Evolutionary conservation across 768 basidiomycete species (phyloP), one percentile per base, ranked within the genome.

Genomic region (Tubosaeta sp.): DNA sequence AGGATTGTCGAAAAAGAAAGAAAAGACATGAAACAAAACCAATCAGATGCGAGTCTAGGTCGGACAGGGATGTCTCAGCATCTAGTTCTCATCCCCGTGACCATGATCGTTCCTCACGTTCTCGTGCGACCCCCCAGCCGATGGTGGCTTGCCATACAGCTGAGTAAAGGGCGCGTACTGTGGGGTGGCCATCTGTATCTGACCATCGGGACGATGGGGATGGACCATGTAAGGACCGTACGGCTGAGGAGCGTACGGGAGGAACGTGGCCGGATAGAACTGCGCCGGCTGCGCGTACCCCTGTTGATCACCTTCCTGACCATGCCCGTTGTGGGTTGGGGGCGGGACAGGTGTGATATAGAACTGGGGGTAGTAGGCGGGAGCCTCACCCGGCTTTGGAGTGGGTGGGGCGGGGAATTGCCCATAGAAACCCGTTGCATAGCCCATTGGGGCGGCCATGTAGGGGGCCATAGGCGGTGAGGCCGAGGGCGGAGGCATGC

Each of bases 361-460:
- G 59, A 75, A 67, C 59, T 65, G 75, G 44, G 78, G 77, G 61
- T 76, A 74, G 68, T 81, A 85, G 38, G 80, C 61, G 35, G 80
- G 72, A 22, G 71, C 69, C 57, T 78, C 72, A 46, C 77, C 76
- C 19, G 80, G 79, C 66, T 83, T 83, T 39, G 76, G 67, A 52
- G 75, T 64, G 34, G 71, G 69, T 52, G 74, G 65, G 35, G 74
- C 70, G 25, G 81, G 71, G 67, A 82, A 83, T 59, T 82, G 80
- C 59, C 75, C 72, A 54, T 80, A 83, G 57, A 79, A 79, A 39
- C 76, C 75, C 43, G 80, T 73, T 46, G 79, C 76, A 59, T 81
- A 82, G 46, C 76, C 73, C 34, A 82, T 67, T 14, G 74, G 73
- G 43, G 71, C 74, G 12, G 73, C 69, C 68, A 83, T 74, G 68